Evolutionary conservation across 805 yeast species (phyloP), one percentile per base, ranked within the genome.

Genomic region (Metschnikowia continentalis): DNA sequence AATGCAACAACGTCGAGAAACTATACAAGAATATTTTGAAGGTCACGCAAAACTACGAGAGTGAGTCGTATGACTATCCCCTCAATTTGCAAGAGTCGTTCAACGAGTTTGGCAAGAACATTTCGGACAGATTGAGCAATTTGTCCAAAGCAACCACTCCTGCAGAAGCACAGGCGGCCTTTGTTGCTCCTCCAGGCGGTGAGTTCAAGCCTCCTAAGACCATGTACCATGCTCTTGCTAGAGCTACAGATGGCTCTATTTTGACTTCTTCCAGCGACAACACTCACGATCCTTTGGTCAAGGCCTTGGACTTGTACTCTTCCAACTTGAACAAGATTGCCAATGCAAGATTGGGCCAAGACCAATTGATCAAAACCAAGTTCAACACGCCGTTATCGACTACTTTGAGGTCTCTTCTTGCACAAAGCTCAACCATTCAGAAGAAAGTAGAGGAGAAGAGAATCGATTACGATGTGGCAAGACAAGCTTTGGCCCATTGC

Each of bases 31-130:
- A 75, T 53, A 71, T 72, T 20, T 68, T 73, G 58, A 72, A 70
- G 55, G 68, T 72, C 47, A 71, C 74, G 14, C 62, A 78, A 41
- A 77, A 75, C 51, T 88, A 85, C 69, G 91, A 85, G 61, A 79
- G 73, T 58, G 96, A 88, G 68, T 79, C 86, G 46, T 89, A 88
- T 68, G 96, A 88, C 69, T 88, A 88, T 66, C 96, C 96, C 8
- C 80, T 82, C 49, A 84, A 84, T 60, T 73, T 83, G 57, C 80
- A 80, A 60, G 96, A 89, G 63, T 82, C 90, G n/a, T 80, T 88
- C 55, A 76, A 78, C 46, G 91, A 86, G 55, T 78, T 87, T 52
- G 83, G 90, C 47, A 83, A 83, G 68, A 78, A 78, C 56, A 76
- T 88, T 53, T 75, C 84, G 47, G 74, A 77, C 49, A 80, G 88